These are phyloP conservation scores for Amaranthus hypochondriacus DNA, from an alignment of 148 eudicot species.

Conservation along the genomic window DNA sequence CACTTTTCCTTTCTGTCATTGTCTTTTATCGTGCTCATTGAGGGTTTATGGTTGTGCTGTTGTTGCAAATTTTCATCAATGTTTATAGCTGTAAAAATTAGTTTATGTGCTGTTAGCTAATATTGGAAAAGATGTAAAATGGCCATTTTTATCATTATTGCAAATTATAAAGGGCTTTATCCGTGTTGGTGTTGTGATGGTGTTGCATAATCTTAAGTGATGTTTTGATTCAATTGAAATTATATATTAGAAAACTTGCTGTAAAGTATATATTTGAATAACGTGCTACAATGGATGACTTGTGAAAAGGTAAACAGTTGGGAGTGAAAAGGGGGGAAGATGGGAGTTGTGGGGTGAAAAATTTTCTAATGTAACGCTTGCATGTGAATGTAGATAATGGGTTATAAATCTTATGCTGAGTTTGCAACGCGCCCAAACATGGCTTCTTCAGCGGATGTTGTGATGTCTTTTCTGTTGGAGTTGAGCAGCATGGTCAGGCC, in stretches of 20 bases:
- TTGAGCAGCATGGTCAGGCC: slow-evolving; percentile 75
- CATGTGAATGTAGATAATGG: slow-evolving; percentile 58
- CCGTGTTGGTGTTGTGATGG: background rate
- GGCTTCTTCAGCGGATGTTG: slow-evolving; percentile 84
- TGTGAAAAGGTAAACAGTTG: background rate
- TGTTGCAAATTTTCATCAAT: background rate
- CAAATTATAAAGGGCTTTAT: background rate
- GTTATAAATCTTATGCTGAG: slow-evolving; percentile 68
- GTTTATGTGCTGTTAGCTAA: background rate
- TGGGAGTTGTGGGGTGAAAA: background rate
- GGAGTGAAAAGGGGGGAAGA: background rate
- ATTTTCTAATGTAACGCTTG: slow-evolving; percentile 7
- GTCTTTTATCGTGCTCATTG: background rate
- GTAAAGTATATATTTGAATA: slow-evolving; percentile 7
- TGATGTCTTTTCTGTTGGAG: slow-evolving; percentile 64
- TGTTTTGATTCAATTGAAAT: background rate
- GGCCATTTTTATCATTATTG: background rate
- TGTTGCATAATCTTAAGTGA: background rate
- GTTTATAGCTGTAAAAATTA: background rate
- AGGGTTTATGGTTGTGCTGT: background rate
- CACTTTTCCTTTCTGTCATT: background rate
- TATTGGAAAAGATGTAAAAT: background rate
- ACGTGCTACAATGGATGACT: background rate
- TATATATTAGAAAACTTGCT: background rate
- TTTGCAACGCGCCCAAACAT: slow-evolving; percentile 64